Evolutionary conservation across 768 basidiomycete genomes (phyloP).

Genomic region (Phlebiopsis flavidoalba): DNA sequence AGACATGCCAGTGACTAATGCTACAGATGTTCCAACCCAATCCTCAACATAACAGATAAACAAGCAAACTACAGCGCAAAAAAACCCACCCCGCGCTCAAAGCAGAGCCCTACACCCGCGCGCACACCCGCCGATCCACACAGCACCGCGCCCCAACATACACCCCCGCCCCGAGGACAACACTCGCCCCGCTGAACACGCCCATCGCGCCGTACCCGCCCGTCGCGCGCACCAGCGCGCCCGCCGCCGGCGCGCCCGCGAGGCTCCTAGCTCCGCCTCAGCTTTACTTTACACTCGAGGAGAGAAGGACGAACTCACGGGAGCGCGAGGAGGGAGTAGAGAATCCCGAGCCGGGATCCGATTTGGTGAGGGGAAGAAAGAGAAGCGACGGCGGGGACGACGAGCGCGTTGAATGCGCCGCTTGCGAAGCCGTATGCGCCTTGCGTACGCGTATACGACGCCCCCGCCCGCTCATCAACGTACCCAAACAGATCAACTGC

Average conservation of each 20-base stretch:
- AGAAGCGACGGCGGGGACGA: slow-evolving; percentile 64
- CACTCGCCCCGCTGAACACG: slow-evolving; percentile 51
- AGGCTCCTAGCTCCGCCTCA: slow-evolving; percentile 42
- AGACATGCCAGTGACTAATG: neutral
- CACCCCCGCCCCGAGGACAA: slow-evolving; percentile 62
- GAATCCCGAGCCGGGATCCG: slow-evolving; percentile 57
- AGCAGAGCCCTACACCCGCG: slow-evolving; percentile 7
- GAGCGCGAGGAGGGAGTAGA: slow-evolving; percentile 62
- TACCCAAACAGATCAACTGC: too few relatives aligned
- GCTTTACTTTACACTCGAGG: neutral
- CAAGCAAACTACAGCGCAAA: neutral
- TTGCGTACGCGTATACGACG: too few relatives aligned
- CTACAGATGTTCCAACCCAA: neutral
- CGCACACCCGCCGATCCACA: slow-evolving; percentile 30
- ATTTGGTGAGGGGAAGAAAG: slow-evolving; percentile 56
- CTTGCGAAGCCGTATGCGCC: slow-evolving; percentile 58
- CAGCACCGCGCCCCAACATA: slow-evolving; percentile 47
- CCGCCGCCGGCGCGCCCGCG: slow-evolving; percentile 60
- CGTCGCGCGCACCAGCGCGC: slow-evolving; percentile 45
- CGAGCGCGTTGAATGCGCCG: slow-evolving; percentile 62
- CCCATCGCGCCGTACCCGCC: slow-evolving; percentile 50
- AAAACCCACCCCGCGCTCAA: too few relatives aligned
- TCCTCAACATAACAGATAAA: neutral
- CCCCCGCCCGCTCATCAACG: too few relatives aligned
- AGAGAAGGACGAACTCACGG: slow-evolving; percentile 49